Evolutionary conservation across 768 basidiomycete species (phyloP), one percentile per base, ranked within the genome.

Genomic region (Collybiopsis confluens): DNA sequence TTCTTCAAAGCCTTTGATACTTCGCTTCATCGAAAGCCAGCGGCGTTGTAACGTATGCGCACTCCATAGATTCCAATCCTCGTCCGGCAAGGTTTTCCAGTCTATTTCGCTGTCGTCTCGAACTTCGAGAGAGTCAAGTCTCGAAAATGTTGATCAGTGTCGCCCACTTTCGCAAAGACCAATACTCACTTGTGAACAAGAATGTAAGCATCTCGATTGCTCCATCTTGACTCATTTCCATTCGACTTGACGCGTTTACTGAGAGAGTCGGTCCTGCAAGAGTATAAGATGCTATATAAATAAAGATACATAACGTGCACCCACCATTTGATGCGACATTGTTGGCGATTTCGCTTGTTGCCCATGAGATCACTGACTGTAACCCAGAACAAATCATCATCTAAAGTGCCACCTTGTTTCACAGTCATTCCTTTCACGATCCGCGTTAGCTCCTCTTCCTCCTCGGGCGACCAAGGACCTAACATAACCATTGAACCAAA

Each of bases 241-340:
- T 84, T 78, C 45, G 82, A 86, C 65, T 91, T 92, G 41, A 87
- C 71, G 20, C 77, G 81, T 62, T 86, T 83, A 56, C 81, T 85
- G 40, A 92, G 68, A 0, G 82, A 78, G 69, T 92, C 90, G 27
- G 86, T 88, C 90, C 88, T 90, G 56, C 1, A 40, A 27, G 20
- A 38, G 45, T 35, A 55, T 41, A 9, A 46, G 20, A 37, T 55
- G n/a, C 15, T 36, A 26, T 24, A 47, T 11, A 3, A 38, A 41
- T 8, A 36, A 33, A 26, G 13, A 1, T 52, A 3, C 3, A 24
- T 30, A 37, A 15, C 48, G 37, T 26, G 8, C 20, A 9, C 38
- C 68, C 51, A 89, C 90, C 91, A 93, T 79, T 93, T 93, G 41
- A 88, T 88, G 45, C 91, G 78, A 71, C 91, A 92, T 65, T 93